Base-by-base conservation (phyloP, 2,329 filamentous ascomycete species). In the Bisporella sp. region DNA sequence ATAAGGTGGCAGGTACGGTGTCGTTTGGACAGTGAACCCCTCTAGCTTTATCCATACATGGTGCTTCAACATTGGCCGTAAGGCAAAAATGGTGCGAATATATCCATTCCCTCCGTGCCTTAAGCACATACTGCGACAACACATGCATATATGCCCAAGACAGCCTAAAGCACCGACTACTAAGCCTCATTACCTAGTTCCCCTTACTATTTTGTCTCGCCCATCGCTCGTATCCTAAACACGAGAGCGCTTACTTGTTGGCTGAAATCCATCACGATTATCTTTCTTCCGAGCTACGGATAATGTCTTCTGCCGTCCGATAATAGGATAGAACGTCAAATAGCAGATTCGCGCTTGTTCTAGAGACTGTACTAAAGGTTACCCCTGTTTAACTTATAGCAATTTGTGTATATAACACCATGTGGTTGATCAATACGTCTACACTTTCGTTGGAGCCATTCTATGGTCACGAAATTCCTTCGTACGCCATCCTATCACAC, bases 401-500 rank as follows among this genome's bases (percentile, higher is more conserved):
- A 3, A 39, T 39, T 39, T 13, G 35, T 39, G 35, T 3, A 39
- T 39, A 39, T 39, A 13, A 13, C 35, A 39, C 35, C 35, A 48
- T 48, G 46, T 48, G 37, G 46, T 39, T 48, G 31, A 48, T 48
- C 35, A 48, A 48, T 7, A 48, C 46, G 13, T 48, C 37, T 11
- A 48, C 21, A 31, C 43, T 32, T 9, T 39, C 35, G 13, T 13
- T 39, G 35, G 35, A 39, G 35, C 13, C 35, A 39, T 45, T 45
- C 43, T 33, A 45, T 31, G 31, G 43, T 11, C 30, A 48, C 35
- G 30, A 41, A 41, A 48, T 48, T 21, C 62, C 62, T 1, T 46
- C 52, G 0, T 66, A 66, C 46, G 62, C 61, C 3, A 64, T 66
- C 5, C 55, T 67, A 8, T 66, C 62, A 7, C 64, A 67, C 44